Conservation (phyloP, 2,329 filamentous ascomycete genomes). For the Penicillium vulpinum region DNA sequence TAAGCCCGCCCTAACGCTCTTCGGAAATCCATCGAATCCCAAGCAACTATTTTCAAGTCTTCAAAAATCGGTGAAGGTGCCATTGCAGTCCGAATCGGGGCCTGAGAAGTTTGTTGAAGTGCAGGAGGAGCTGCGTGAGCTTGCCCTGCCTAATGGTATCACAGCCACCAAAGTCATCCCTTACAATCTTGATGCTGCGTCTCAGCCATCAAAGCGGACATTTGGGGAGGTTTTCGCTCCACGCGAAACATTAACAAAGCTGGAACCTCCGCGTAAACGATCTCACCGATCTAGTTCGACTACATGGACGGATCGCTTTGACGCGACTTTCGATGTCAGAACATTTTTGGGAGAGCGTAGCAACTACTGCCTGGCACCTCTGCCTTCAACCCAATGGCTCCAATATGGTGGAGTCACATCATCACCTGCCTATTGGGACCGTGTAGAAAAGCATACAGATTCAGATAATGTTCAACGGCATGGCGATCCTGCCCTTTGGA, state of each 20-base stretch:
- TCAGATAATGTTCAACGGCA: constrained; percentile 22
- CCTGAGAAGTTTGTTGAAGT: constrained; percentile 41
- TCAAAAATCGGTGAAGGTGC: constrained; percentile 51
- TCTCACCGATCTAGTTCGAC: constrained; percentile 33
- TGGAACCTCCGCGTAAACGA: constrained; percentile 44
- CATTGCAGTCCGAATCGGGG: constrained; percentile 40
- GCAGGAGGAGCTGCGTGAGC: constrained; percentile 59
- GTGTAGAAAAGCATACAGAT: constrained; percentile 36
- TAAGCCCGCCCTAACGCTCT: constrained; percentile 70
- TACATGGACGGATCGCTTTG: constrained; percentile 46
- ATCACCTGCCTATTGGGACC: constrained; percentile 41
- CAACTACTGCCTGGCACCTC: constrained; percentile 42
- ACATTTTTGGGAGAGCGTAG: constrained; percentile 38
- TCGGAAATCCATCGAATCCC: constrained; percentile 70
- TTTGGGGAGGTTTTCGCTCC: constrained; percentile 49
- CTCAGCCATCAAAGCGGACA: constrained; percentile 37
- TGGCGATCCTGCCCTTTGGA: constrained; percentile 32
- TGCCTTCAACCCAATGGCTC: constrained; percentile 46
- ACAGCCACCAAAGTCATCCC: constrained; percentile 67
- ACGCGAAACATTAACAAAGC: constrained; percentile 37
- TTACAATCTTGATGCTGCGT: constrained; percentile 37
- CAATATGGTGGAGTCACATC: constrained; percentile 43
- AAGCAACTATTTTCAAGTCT: constrained; percentile 86
- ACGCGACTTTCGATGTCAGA: constrained; percentile 37
- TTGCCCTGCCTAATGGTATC: constrained; percentile 71